Evolutionary conservation across 148 eudicot genomes (phyloP), one percentile per base, ranked within the genome.

Genomic region (Oxyria digyna): DNA sequence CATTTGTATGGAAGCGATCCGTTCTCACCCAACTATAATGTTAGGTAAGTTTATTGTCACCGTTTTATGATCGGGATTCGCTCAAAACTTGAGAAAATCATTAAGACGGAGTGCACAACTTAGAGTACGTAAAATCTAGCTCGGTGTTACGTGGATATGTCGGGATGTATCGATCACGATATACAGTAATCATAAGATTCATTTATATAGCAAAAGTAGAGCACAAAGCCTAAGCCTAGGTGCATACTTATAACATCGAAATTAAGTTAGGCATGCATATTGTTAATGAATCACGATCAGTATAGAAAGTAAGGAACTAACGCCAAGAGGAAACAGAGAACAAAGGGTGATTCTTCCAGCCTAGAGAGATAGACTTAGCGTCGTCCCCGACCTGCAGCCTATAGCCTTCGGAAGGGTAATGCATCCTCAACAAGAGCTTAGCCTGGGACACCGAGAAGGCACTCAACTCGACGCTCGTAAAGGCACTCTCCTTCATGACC

Each of bases 331-430:
- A 93, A 50, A 93, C 86, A 4, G 95, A 93, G 79, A 87, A 89
- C 69, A 93, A 89, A 57, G 88, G 85, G 48, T 75, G 84, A 80
- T 85, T 83, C 32, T 89, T 86, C 98, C 98, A 93, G 26, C 91
- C 96, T 72, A 93, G 79, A 75, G 86, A 86, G 77, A 87, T 79
- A 54, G 83, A 84, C 75, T 84, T 75, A 37, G 17, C 73, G n/a
- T 78, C 76, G 41, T 78, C 76, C 52, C 71, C 69, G 67, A 80
- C 78, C 45, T 82, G 82, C 59, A 92, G 83, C 49, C 85, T 85
- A 32, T 93, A 93, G 14, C 98, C 98, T 70, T 93, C 96, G 0
- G 98, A 93, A 75, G 98, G 98, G 62, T 93, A 93, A 73, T 93
- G 96, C 4, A 93, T 86, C 63, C 91, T 86, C 40, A 93, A 73